Evolutionary conservation across 345 rosid genomes (phyloP).

Genomic region (Brassica carinata): DNA sequence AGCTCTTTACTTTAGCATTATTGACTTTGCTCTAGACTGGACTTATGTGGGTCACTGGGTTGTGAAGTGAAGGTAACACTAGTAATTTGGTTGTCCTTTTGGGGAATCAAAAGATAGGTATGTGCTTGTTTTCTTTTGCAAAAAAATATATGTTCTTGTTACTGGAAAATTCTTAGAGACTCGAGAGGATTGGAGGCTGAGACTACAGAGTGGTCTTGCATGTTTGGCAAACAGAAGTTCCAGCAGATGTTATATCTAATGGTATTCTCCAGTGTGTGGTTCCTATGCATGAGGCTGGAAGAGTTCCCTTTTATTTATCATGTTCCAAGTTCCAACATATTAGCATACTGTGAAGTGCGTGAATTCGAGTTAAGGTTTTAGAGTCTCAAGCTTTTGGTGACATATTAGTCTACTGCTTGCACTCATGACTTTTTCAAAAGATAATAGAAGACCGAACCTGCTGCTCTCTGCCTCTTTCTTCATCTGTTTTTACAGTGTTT

Average conservation of each 20-base stretch:
- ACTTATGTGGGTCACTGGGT: slow-evolving; percentile 44
- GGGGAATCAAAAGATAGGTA: slow-evolving; percentile 1
- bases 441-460: slow-evolving; percentile 67
- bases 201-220: slow-evolving; percentile 76
- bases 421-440: slow-evolving; percentile 74
- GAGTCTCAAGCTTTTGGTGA: too few relatives aligned
- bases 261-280: not conserved
- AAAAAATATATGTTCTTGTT: slow-evolving; percentile 47
- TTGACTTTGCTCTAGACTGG: slow-evolving; percentile 84
- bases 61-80: slow-evolving; percentile 66
- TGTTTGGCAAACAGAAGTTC: slow-evolving; percentile 47
- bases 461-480: too few relatives aligned
- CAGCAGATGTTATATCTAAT: not conserved
- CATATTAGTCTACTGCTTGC: slow-evolving; percentile 35
- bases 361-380: too few relatives aligned
- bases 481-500: too few relatives aligned
- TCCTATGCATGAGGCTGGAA: not conserved
- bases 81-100: not conserved
- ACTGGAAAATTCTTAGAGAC: slow-evolving; percentile 45
- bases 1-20: too few relatives aligned
- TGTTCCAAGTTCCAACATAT: slow-evolving; percentile 87
- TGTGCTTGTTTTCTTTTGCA: slow-evolving; percentile 27
- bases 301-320: not conserved
- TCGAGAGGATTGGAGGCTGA: slow-evolving; percentile 49
- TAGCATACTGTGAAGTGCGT: slow-evolving; percentile 41